Percentiles rank a stretch among this genome's conserved stretches.
These are phyloP conservation scores for Cicer chorassanicum DNA, from an alignment of 306 rosid genomes.

Conservation along the genomic window DNA sequence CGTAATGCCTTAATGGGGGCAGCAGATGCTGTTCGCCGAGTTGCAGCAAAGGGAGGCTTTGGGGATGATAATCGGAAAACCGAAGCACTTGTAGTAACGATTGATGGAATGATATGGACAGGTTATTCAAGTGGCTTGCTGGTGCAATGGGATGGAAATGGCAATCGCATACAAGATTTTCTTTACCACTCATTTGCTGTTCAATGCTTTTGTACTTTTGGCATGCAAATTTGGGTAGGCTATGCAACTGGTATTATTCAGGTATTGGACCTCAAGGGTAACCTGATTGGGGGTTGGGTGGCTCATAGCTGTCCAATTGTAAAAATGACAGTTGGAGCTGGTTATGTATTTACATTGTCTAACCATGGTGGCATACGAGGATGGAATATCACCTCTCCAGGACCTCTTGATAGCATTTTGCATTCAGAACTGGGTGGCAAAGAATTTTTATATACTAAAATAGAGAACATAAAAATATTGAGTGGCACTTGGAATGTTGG, in stretches of 20 bases:
- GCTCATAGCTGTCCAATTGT: constrained; percentile 84
- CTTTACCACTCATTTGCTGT: constrained; percentile 71
- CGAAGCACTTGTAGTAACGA: constrained; percentile 71
- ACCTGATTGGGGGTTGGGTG: constrained; percentile 79
- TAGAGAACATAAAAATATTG: constrained; percentile 77
- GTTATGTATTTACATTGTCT: constrained; percentile 80
- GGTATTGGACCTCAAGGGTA: constrained; percentile 84
- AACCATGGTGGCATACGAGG: constrained; percentile 96
- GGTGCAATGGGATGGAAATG: constrained; percentile 92
- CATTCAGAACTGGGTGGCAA: constrained; percentile 78
- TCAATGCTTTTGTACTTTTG: constrained; percentile 86
- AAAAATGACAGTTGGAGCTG: constrained; percentile 71
- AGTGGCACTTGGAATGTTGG: constrained; percentile 99
- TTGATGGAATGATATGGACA: constrained; percentile 89
- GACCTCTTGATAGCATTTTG: constrained; percentile 79
- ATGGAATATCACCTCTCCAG: constrained; percentile 88
- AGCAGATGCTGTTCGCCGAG: constrained; percentile 98
- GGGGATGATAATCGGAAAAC: constrained; percentile 92
- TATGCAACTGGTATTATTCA: constrained; percentile 78
- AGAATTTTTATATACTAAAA: constrained; percentile 82
- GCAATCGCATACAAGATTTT: constrained; percentile 84
- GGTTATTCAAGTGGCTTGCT: constrained; percentile 89
- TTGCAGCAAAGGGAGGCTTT: constrained; percentile 81
- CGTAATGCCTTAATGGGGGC: constrained; percentile 95
- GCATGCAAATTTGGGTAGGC: constrained; percentile 86